Base-by-base conservation (phyloP, 345 rosid species). In the Camelina laxa region DNA sequence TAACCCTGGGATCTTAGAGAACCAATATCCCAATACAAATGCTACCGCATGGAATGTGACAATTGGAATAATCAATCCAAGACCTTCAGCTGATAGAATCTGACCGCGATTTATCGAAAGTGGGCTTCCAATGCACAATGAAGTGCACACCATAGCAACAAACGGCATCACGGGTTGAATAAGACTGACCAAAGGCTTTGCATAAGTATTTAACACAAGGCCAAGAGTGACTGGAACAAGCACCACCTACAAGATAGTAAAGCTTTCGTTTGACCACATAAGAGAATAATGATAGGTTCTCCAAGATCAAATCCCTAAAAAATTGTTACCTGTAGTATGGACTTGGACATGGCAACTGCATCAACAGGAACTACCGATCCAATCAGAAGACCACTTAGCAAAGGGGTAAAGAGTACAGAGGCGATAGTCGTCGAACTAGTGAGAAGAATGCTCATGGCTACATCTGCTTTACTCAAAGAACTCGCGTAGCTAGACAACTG, bases 321-420 rank as follows among this genome's bases (percentile, higher is more conserved):
- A 56, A 12, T 13, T 38, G 42, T 75, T 81, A 93, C 98, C 93
- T 94, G 97, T 75, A 94, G 79, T 74, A 94, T 94, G 41, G 97
- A 91, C 84, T 84, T 94, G 8, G 98, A 87, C 97, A 94, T 94
- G 15, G 98, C 98, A 55, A 90, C 33, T n/a, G 93, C 93, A 81
- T 94, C 92, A 69, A 94, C 98, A 0, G 97, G 98, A 69, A 94
- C 91, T 59, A 94, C 95, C 15, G 97, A 87, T 24, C 98, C 98
- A 47, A 93, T 93, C 17, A 93, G 86, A 45, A 76, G 60, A 76
- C 80, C 77, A 5, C 73, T 78, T 13, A 78, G 69, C 62, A 78
- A 24, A 1, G 81, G 81, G 13, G 81, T 78, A 49, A 78, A 81
- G 21, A 94, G 64, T 33, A 90, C 95, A 3, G 96, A 91, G 0